Conservation (phyloP, 176 grass and related monocot genomes). For the Carex cristatella region DNA sequence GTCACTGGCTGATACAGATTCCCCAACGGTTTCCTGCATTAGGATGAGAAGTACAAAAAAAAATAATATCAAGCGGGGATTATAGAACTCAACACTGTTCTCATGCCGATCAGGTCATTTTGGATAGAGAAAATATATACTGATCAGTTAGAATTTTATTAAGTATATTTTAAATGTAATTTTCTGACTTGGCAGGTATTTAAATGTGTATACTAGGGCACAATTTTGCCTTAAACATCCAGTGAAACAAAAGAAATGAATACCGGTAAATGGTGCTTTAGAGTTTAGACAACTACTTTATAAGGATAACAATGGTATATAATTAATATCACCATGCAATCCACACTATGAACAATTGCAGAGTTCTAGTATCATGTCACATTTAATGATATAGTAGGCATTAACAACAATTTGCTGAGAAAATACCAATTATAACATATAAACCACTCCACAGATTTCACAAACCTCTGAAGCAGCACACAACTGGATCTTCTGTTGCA, state of each 20-base stretch:
- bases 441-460: conserved; percentile 1
- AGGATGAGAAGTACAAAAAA: conserved; percentile 17
- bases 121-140: too few species aligned
- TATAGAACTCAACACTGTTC: neutral
- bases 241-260: neutral
- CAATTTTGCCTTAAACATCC: neutral
- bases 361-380: neutral
- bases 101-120: too few species aligned
- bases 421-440: neutral
- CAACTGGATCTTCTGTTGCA: conserved; percentile 45
- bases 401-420: neutral
- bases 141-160: neutral
- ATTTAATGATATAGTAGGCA: neutral
- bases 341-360: neutral
- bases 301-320: neutral
- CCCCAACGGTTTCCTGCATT: conserved; percentile 33
- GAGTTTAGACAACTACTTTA: neutral
- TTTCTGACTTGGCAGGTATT: neutral
- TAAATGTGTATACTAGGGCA: neutral
- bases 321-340: neutral
- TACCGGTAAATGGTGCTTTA: neutral
- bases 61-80: neutral
- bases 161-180: neutral
- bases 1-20: conserved; percentile 33
- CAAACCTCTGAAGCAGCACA: conserved; percentile 49